phyloP scores from a whole-genome alignment of 371 early-diverging fungal genomes.

The Gilbertella persicaria region DNA sequence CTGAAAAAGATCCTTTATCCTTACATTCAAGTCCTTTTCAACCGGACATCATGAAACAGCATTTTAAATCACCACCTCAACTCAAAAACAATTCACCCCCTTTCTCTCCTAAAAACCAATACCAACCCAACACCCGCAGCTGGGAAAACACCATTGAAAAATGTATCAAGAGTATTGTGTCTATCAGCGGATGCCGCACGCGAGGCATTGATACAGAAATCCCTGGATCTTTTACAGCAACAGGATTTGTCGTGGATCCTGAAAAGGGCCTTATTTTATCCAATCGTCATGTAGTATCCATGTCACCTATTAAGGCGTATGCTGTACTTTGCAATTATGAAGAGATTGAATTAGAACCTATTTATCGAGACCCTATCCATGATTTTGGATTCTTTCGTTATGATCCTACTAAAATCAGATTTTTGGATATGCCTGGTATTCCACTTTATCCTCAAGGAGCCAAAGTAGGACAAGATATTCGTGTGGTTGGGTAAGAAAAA shows the following conservation, averaged over 20 bases:
- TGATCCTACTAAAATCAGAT: slow-evolving; percentile 73
- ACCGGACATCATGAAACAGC: no score
- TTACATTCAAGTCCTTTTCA: no score
- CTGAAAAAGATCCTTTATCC: no score
- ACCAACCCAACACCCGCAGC: background rate
- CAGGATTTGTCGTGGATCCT: slow-evolving; percentile 93
- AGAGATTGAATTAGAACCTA: slow-evolving; percentile 78
- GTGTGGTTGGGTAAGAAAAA: slow-evolving; percentile 68
- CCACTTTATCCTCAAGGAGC: slow-evolving; percentile 74
- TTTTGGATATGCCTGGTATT: slow-evolving; percentile 71
- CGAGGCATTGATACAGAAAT: slow-evolving; percentile 89
- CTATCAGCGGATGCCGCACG: slow-evolving; percentile 81
- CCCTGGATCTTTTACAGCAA: slow-evolving; percentile 76
- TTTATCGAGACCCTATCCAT: slow-evolving; percentile 88
- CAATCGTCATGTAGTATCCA: slow-evolving; percentile 88
- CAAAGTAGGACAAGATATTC: slow-evolving; percentile 79
- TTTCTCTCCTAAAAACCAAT: background rate
- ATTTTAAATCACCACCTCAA: no score
- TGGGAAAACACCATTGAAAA: slow-evolving; percentile 80
- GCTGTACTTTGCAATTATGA: slow-evolving; percentile 86
- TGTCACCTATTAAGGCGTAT: slow-evolving; percentile 82
- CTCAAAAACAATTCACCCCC: no score
- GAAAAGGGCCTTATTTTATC: slow-evolving; percentile 83
- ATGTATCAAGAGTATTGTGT: slow-evolving; percentile 81
- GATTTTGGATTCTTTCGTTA: slow-evolving; percentile 92